These are phyloP conservation scores for Melastoma malabathricum DNA, from an alignment of 345 rosid species.

Conservation along the genomic window DNA sequence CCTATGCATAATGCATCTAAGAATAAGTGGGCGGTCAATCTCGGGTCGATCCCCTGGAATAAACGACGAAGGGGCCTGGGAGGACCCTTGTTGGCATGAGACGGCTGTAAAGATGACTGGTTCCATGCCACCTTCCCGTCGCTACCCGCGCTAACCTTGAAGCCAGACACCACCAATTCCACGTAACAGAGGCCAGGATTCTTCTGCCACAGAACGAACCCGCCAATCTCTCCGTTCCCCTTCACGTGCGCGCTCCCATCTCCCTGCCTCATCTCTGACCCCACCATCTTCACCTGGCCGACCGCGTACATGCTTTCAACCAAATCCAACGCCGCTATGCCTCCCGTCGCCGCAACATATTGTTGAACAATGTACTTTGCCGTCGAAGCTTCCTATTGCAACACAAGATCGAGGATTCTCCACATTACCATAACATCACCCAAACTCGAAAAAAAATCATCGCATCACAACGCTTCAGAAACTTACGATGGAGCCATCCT, in stretches of 20 bases:
- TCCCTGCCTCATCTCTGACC: constrained; percentile 57
- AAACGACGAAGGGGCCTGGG: constrained; percentile 82
- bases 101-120: constrained; percentile 75
- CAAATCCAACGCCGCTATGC: constrained; percentile 39
- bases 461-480: not conserved
- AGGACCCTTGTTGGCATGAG: constrained; percentile 66
- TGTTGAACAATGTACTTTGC: constrained; percentile 85
- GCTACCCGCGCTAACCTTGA: constrained; percentile 83
- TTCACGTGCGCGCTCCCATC: constrained; percentile 30
- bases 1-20: constrained; percentile 57
- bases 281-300: constrained; percentile 79
- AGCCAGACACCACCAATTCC: constrained; percentile 75
- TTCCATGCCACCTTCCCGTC: constrained; percentile 88
- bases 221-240: constrained; percentile 62
- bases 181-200: constrained; percentile 83
- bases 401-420: not conserved
- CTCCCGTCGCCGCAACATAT: constrained; percentile 77
- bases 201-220: constrained; percentile 87
- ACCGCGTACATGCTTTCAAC: constrained; percentile 73
- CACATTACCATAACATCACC: too few relatives aligned
- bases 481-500: constrained; percentile 54
- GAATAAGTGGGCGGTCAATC: constrained; percentile 67
- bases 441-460: too few relatives aligned
- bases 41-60: constrained; percentile 93
- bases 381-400: constrained; percentile 58